Percentiles rank a stretch among this genome's conserved stretches.
phyloP scores from a whole-genome alignment of 441 rosid species.

The Eugenia klotzschiana region DNA sequence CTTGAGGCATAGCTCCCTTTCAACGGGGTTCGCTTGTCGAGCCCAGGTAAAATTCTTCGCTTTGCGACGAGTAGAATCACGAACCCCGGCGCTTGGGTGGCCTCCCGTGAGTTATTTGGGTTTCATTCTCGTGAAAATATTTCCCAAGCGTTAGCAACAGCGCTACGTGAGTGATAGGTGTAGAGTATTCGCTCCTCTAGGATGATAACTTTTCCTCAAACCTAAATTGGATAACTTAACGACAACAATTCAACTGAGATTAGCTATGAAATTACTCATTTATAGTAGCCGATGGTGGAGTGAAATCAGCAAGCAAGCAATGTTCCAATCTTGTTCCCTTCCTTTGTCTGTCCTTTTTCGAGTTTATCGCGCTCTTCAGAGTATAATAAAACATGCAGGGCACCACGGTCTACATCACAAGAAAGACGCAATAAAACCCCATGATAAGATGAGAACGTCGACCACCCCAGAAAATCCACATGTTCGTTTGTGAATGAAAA shows the following conservation, averaged over 20 bases:
- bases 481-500: neutral
- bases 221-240: neutral
- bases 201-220: neutral
- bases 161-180: fast-evolving
- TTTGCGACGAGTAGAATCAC: neutral
- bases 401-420: neutral
- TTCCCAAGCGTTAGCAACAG: neutral
- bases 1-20: neutral
- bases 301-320: neutral
- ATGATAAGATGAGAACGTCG: neutral
- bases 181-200: too few species aligned
- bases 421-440: neutral
- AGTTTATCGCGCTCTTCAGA: neutral
- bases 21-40: fast-evolving
- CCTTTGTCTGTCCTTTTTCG: neutral
- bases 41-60: fast-evolving
- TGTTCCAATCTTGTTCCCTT: neutral
- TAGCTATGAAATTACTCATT: neutral
- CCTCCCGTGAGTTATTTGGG: neutral
- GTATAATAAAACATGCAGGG: neutral
- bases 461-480: neutral
- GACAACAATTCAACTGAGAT: neutral
- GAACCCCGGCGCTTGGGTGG: too few species aligned
- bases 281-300: too few species aligned
- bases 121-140: neutral